Percentiles rank a stretch among this genome's conserved stretches.
These are phyloP conservation scores for Alternaria rosae DNA, from an alignment of 2,329 filamentous ascomycete genomes.

Conservation along the genomic window DNA sequence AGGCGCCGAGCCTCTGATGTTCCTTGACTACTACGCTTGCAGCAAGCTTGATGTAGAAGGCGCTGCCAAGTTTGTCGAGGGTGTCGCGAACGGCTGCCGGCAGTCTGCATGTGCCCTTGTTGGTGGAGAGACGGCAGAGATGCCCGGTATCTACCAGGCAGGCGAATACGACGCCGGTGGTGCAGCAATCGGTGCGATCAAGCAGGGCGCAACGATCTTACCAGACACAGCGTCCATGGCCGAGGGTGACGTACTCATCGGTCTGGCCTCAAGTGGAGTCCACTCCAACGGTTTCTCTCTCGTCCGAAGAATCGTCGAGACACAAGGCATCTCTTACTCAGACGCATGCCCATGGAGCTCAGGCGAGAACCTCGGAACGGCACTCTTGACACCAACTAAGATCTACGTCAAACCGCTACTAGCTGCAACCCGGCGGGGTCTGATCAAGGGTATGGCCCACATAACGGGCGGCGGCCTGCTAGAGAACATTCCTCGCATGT, in stretches of 20 bases:
- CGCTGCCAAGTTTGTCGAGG: constrained; percentile 86
- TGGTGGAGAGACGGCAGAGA: constrained; percentile 97
- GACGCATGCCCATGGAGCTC: constrained; percentile 79
- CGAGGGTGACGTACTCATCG: constrained; percentile 83
- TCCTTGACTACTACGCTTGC: constrained; percentile 98
- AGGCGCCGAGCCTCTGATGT: constrained; percentile 92
- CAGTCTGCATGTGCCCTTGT: constrained; percentile 87
- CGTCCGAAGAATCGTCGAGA: constrained; percentile 86
- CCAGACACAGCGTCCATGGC: constrained; percentile 79
- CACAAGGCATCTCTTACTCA: constrained; percentile 73
- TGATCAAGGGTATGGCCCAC: constrained; percentile 92
- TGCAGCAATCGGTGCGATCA: constrained; percentile 85
- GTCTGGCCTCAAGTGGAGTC: constrained; percentile 82
- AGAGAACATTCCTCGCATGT: constrained; percentile 94
- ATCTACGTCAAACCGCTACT: constrained; percentile 92
- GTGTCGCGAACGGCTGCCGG: constrained; percentile 86
- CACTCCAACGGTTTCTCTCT: constrained; percentile 98
- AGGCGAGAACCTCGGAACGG: constrained; percentile 70
- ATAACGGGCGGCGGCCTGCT: constrained; percentile 94
- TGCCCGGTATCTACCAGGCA: constrained; percentile 91
- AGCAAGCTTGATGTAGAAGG: constrained; percentile 80
- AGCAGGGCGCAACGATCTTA: constrained; percentile 69
- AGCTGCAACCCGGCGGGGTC: constrained; percentile 64
- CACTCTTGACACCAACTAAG: constrained; percentile 84
- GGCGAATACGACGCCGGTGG: constrained; percentile 95